phyloP scores from a whole-genome alignment of 345 rosid genomes.

The Syzygium grande region DNA sequence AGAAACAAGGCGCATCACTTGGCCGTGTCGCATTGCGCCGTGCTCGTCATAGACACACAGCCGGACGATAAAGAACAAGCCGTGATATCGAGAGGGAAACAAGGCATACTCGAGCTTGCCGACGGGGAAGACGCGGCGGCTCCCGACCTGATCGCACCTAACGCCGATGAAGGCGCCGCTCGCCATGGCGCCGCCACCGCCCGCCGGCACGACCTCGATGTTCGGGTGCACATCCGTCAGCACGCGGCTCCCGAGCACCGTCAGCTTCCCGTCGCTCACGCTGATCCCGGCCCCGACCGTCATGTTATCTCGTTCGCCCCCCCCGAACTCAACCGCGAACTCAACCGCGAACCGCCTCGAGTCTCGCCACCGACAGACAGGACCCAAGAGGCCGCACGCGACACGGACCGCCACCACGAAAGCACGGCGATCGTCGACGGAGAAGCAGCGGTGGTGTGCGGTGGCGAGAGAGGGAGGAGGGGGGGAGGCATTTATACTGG shows the following conservation, averaged over 20 bases:
- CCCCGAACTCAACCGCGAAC: neutral
- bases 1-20: neutral
- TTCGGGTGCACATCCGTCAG: conserved; percentile 33
- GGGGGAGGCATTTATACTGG: neutral
- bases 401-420: neutral
- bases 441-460: neutral
- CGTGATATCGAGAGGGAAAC: neutral
- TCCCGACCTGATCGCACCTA: conserved; percentile 32
- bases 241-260: conserved; percentile 34
- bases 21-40: neutral
- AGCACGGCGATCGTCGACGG: neutral
- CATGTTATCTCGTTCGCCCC: conserved; percentile 6
- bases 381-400: neutral
- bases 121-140: conserved; percentile 48
- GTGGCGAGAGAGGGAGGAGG: neutral
- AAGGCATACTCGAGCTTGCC: conserved; percentile 49
- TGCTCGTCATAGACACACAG: neutral
- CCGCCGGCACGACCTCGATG: conserved; percentile 29
- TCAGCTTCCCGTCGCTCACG: conserved; percentile 36
- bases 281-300: conserved; percentile 49
- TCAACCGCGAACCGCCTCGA: neutral
- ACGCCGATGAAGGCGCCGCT: conserved; percentile 62
- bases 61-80: neutral
- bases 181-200: conserved; percentile 16
- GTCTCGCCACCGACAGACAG: neutral